Evolutionary conservation across 768 basidiomycete species (phyloP), one percentile per base, ranked within the genome.

Genomic region (Asterophora lycoperdoides): DNA sequence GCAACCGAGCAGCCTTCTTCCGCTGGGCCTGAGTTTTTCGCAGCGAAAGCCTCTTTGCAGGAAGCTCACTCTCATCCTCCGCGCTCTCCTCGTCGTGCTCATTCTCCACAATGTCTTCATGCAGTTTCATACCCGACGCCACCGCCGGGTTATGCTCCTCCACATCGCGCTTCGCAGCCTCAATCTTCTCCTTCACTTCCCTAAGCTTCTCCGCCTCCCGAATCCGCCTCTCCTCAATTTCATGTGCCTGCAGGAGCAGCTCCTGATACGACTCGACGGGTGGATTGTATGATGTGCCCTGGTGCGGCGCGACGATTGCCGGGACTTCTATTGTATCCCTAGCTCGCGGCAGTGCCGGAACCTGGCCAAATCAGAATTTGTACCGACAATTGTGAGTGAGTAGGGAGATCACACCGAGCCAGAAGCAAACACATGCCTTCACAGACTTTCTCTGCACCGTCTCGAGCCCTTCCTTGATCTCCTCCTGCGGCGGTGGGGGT

Each of bases 231-330:
- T 77, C 76, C 64, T 93, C 93, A 11, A 75, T 63, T 51, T 80
- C 76, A 44, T 81, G 76, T 0, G 92, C 93, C 43, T 77, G 67
- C 10, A 76, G 68, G 17, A 97, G 62, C 4, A 95, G 78, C 41
- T 81, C 80, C 42, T 80, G 77, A 56, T 95, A 89, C 0, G 84
- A 81, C 3, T 78, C 73, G 1, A 77, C 80, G 0, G 83, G 81
- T 0, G 93, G 93, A 62, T 96, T 96, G 63, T 97, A 97, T 14
- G 91, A 93, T 3, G 85, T 78, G 15, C 93, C 93, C 28, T 80
- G 81, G 55, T 89, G 89, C 0, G 93, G 93, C 3, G 81, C 68
- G 1, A 70, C 57, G 0, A 92, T 78, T 1, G 89, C 85, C 1
- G 85, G 80, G 0, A 86, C 55, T 8, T 77, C 72, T 51, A 90